Base-by-base conservation (phyloP, 495 filamentous ascomycete species). In the Aspergillus homomorphus region DNA sequence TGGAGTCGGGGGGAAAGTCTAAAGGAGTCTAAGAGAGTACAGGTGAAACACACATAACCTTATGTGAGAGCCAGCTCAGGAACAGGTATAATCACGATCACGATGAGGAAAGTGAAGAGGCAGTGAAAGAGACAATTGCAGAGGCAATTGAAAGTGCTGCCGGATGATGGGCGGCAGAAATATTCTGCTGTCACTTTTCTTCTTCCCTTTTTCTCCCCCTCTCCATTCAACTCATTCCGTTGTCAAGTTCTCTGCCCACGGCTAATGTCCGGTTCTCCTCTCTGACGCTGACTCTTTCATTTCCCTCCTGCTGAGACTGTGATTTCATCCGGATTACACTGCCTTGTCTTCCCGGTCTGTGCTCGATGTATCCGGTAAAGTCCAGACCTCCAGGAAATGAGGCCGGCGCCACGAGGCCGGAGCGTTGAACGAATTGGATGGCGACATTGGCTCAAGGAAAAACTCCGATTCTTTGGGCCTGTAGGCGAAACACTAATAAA, bases 11-110 rank as follows among this genome's bases (percentile, higher is more conserved):
- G 43, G 20, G 42, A 45, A 19, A 45, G 8, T 16, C 8, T 16
- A 45, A 7, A 16, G 8, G 19, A 23, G 18, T 48, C 46, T 28
- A n/a, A 14, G 15, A 28, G 21, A 16, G 46, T 51, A 51, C 48
- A 51, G 10, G 48, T 51, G 48, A 51, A 51, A 51, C 48, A 51
- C 24, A 18, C 48, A 51, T 51, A 51, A 51, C 48, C 48, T 51
- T 51, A 51, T 51, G 48, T 51, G 23, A 30, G 23, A 51, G 33
- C 33, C 12, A 14, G 33, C 12, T 38, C 48, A 30, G 48, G 24
- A 18, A 38, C 5, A 38, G 33, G 33, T 3, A 28, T 14, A n/a
- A n/a, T n/a, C n/a, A n/a, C n/a, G n/a, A 38, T 38, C 12, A 38
- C 33, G 4, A 12, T 2, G 33, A 10, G 12, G 33, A n/a, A n/a